These are phyloP conservation scores for Botrytis squamosa DNA, from an alignment of 2,329 filamentous ascomycete genomes.

Conservation along the genomic window DNA sequence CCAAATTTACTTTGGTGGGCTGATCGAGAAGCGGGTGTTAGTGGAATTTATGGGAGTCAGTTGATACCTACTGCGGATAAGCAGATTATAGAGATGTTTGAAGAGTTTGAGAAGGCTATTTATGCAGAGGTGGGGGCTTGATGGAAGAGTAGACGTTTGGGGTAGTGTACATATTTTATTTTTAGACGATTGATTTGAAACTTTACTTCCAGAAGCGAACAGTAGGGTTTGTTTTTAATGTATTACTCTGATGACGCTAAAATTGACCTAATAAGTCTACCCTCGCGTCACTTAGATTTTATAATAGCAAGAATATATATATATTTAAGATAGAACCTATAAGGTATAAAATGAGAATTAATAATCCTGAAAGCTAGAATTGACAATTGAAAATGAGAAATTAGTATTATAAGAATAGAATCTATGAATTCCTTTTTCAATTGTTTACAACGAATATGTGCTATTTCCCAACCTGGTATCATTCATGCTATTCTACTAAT, in stretches of 20 bases:
- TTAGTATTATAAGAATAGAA: no score
- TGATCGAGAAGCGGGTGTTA: slow-evolving; percentile 43
- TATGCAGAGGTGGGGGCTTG: slow-evolving; percentile 35
- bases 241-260: no score
- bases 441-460: not conserved
- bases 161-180: not conserved
- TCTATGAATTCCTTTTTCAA: not conserved
- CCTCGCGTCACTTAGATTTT: no score
- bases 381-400: no score
- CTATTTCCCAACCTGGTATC: not conserved
- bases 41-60: slow-evolving; percentile 45
- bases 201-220: not conserved
- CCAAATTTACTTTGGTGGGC: slow-evolving; percentile 49
- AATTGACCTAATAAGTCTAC: no score
- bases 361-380: no score
- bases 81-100: slow-evolving; percentile 39
- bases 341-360: no score
- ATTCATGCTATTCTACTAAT: not conserved
- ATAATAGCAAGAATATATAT: no score
- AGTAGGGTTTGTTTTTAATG: no score
- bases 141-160: not conserved
- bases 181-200: not conserved
- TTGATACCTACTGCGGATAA: slow-evolving; percentile 45
- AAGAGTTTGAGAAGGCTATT: slow-evolving; percentile 43
- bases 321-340: no score